These are phyloP conservation scores for Hyphopichia homilentoma DNA, from an alignment of 805 yeast species.

Conservation along the genomic window DNA sequence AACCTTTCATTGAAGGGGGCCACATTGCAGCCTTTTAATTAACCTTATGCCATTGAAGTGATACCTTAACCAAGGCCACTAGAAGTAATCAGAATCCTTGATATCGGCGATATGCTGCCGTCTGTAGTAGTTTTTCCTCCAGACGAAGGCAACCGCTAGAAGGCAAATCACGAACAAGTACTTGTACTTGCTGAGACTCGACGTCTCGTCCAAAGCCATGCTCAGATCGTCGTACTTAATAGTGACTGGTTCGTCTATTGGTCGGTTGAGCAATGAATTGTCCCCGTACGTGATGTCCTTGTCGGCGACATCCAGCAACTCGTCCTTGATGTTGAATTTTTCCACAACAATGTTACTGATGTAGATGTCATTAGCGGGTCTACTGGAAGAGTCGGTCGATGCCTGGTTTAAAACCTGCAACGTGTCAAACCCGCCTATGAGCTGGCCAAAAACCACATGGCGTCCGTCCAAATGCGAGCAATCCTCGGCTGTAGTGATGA, in stretches of 20 bases:
- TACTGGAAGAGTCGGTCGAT: conserved; percentile 9
- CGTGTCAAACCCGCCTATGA: conserved; percentile 39
- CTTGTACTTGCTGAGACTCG: conserved; percentile 3
- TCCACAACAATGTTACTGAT: conserved; percentile 13
- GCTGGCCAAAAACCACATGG: conserved; percentile 49
- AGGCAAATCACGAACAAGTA: conserved; percentile 10
- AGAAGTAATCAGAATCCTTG: conserved; percentile 19
- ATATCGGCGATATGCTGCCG: conserved; percentile 21
- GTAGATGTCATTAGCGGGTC: conserved; percentile 14
- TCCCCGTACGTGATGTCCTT: too few relatives aligned
- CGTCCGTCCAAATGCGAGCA: conserved; percentile 39
- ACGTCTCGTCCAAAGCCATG: conserved; percentile 5
- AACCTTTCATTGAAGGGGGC: too few relatives aligned
- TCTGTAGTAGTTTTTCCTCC: conserved; percentile 15
- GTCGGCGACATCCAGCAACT: too few relatives aligned
- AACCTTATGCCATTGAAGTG: too few relatives aligned
- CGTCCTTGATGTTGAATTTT: conserved; percentile 1
- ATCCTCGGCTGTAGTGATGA: conserved; percentile 29
- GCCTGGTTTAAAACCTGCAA: conserved; percentile 20
- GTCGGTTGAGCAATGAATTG: too few relatives aligned
- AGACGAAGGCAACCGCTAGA: conserved; percentile 6
- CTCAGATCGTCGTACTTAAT: too few relatives aligned
- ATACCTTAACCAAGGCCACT: too few relatives aligned
- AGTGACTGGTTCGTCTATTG: too few relatives aligned
- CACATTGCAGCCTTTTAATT: too few relatives aligned